Evolutionary conservation across 805 yeast species (phyloP).

Genomic region (Kodamaea kakaduensis): DNA sequence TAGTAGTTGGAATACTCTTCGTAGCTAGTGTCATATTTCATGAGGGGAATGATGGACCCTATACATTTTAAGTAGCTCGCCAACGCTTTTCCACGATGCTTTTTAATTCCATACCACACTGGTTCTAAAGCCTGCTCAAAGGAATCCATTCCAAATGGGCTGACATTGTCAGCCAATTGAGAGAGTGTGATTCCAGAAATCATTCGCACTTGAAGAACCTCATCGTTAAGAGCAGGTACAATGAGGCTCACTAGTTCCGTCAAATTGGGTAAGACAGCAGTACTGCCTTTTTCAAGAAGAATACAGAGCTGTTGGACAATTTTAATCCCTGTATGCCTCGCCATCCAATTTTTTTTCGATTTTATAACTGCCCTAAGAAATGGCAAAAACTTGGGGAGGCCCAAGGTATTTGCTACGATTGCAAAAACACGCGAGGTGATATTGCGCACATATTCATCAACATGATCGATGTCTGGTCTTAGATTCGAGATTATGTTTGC

Average conservation of each 20-base stretch:
- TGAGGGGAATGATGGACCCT: conserved; percentile 77
- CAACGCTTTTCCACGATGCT: conserved; percentile 72
- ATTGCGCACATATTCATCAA: conserved; percentile 76
- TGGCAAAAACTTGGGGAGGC: conserved; percentile 68
- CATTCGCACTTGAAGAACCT: conserved; percentile 60
- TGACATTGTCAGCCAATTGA: conserved; percentile 72
- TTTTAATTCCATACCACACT: conserved; percentile 73
- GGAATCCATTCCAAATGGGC: conserved; percentile 87
- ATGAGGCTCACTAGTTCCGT: conserved; percentile 61
- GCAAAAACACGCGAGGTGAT: conserved; percentile 78
- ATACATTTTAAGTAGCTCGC: conserved; percentile 75
- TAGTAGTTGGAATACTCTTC: conserved; percentile 76
- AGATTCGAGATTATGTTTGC: conserved; percentile 73
- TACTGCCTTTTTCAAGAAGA: conserved; percentile 56
- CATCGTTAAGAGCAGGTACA: conserved; percentile 57
- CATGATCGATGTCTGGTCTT: conserved; percentile 77
- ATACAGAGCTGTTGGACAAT: conserved; percentile 73
- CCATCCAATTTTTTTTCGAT: conserved; percentile 74
- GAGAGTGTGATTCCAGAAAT: conserved; percentile 70
- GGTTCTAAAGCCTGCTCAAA: conserved; percentile 74
- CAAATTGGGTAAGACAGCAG: conserved; percentile 63
- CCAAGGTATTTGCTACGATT: conserved; percentile 75
- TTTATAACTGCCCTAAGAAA: conserved; percentile 76
- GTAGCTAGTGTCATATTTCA: conserved; percentile 51
- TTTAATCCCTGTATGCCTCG: conserved; percentile 78